These are phyloP conservation scores for Aspergillus thermomutatus DNA, from an alignment of 2,329 filamentous ascomycete genomes.

Conservation along the genomic window DNA sequence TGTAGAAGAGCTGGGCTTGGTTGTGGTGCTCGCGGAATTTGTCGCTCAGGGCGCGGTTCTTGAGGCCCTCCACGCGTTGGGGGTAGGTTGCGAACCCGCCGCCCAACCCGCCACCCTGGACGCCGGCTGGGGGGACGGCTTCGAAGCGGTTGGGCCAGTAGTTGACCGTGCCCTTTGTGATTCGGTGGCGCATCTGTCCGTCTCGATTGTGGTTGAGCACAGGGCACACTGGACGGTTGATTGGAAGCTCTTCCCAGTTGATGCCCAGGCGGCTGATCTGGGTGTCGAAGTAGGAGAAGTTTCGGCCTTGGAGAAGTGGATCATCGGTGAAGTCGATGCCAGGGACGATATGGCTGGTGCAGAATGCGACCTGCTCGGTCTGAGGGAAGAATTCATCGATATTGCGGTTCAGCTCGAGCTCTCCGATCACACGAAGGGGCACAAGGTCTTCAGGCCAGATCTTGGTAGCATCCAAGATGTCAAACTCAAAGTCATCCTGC, in stretches of 20 bases:
- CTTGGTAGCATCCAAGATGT: conserved; percentile 82
- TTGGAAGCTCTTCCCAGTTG: conserved; percentile 74
- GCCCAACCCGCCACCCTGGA: conserved; percentile 66
- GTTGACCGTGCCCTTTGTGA: conserved; percentile 69
- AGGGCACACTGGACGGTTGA: conserved; percentile 71
- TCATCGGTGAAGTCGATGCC: conserved; percentile 76
- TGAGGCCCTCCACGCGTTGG: conserved; percentile 49
- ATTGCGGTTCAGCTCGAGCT: conserved; percentile 75
- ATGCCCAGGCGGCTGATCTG: conserved; percentile 66
- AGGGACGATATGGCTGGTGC: conserved; percentile 73
- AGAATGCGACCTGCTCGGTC: conserved; percentile 80
- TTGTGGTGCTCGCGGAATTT: background rate
- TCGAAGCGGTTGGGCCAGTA: conserved; percentile 76
- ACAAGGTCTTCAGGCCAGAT: conserved; percentile 77
- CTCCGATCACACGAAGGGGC: conserved; percentile 73
- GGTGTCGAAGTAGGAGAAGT: conserved; percentile 55
- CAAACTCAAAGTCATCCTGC: conserved; percentile 77
- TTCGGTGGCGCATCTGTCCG: conserved; percentile 68
- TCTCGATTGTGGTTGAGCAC: conserved; percentile 77
- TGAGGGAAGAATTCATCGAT: conserved; percentile 79
- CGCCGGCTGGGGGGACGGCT: conserved; percentile 59
- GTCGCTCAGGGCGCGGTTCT: conserved; percentile 50
- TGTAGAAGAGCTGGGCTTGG: background rate
- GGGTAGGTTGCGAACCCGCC: conserved; percentile 66
- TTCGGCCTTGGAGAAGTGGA: conserved; percentile 69